Base-by-base conservation (phyloP, 2,329 filamentous ascomycete genomes). In the Colletotrichum navitas region DNA sequence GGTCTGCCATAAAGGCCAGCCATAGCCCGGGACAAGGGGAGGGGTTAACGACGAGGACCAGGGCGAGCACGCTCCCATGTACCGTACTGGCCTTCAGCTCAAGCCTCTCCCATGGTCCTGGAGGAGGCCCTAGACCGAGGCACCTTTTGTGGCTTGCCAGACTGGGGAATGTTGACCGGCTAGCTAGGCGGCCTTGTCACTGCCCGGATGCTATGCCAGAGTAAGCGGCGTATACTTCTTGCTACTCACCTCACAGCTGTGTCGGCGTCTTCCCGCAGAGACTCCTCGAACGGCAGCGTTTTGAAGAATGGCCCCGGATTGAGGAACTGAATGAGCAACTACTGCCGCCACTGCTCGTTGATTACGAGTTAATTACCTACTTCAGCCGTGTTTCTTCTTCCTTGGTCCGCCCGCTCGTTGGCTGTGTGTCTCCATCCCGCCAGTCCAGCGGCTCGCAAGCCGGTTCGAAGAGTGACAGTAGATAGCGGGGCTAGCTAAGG, bases 381-480 rank as follows among this genome's bases (percentile, higher is more conserved):
- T 68, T 41, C 21, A 26, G 54, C 51, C 55, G 21, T 51, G 18
- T 36, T 54, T 64, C 16, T 56, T 59, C 55, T 56, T 61, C 43
- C 39, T 39, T 55, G 55, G n/a, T 32, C 49, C 26, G 26, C 39
- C 41, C 41, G 60, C 49, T 41, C 63, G 51, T 56, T 52, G 34
- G 56, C 52, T 4, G 43, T 54, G 52, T 11, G 58, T 51, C 58
- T 47, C 51, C 29, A 16, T 36, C 47, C 56, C n/a, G n/a, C 49
- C 45, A n/a, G n/a, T 39, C 58, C 47, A 68, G 63, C 69, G 69
- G 69, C 62, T 71, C 47, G 65, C 45, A 39, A 71, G 65, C 69
- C 69, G 69, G 69, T 68, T 71, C 68, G 68, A 68, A 63, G 68
- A 58, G n/a, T 68, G 65, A 63, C 68, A 71, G 68, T 14, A 68